Evolutionary conservation across 352 stramenopile genomes (phyloP).

Genomic region (Pythium graminicola): DNA sequence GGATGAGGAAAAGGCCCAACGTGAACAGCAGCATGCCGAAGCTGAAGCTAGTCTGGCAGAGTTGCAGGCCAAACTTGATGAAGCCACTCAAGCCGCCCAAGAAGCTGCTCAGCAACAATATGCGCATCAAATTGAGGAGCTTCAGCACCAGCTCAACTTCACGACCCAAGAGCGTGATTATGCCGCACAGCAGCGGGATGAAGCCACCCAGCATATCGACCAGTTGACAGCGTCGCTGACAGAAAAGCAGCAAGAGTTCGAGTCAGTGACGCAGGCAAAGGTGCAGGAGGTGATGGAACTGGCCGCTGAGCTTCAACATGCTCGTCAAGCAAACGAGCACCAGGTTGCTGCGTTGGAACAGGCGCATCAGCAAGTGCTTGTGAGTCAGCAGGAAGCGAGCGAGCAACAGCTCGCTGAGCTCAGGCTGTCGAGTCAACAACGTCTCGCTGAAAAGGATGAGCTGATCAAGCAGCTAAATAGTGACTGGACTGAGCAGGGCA

Average conservation of each 20-base stretch:
- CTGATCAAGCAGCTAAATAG: constrained; percentile 21
- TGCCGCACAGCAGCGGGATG: constrained; percentile 8
- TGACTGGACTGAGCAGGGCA: constrained; percentile 22
- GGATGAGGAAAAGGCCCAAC: constrained; percentile 31
- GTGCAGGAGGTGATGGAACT: constrained; percentile 25
- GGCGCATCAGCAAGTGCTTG: constrained; percentile 13
- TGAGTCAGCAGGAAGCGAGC: constrained; percentile 12
- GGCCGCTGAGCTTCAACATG: constrained; percentile 18
- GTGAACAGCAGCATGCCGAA: constrained; percentile 7
- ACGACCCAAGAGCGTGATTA: constrained; percentile 28
- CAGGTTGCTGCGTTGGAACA: constrained; percentile 13
- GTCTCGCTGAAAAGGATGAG: constrained; percentile 25
- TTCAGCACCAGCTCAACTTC: constrained; percentile 32
- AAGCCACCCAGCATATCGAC: background rate
- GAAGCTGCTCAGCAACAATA: constrained; percentile 8
- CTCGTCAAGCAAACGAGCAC: constrained; percentile 15
- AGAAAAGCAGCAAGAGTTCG: constrained; percentile 24
- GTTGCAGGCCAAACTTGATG: constrained; percentile 8
- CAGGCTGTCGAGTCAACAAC: constrained; percentile 12
- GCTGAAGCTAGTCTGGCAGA: background rate
- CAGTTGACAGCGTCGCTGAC: constrained; percentile 16
- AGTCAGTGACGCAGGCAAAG: constrained; percentile 31
- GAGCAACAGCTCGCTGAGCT: constrained; percentile 10
- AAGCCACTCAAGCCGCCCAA: constrained; percentile 2
- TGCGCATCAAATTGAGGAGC: constrained; percentile 7